These are phyloP conservation scores for Russula olivacea DNA, from an alignment of 768 basidiomycete genomes.

Conservation along the genomic window DNA sequence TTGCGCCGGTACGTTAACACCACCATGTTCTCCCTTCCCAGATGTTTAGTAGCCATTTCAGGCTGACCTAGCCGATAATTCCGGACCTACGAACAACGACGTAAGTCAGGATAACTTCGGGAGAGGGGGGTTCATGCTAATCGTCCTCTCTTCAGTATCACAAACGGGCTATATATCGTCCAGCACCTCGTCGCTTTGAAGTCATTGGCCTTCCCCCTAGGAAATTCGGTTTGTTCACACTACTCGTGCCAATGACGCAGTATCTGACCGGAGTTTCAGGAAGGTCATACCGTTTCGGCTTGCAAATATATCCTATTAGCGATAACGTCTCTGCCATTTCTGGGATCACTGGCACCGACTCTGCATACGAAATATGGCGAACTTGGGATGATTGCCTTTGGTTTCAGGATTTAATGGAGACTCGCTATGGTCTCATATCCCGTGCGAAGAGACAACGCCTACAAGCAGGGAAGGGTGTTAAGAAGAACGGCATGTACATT, in stretches of 20 bases:
- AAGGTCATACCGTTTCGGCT: conserved; percentile 25
- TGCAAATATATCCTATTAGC: conserved; percentile 27
- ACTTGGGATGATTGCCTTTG: conserved; percentile 79
- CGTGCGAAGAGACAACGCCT: conserved; percentile 64
- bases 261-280: conserved; percentile 20
- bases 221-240: conserved; percentile 25
- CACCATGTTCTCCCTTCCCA: background rate
- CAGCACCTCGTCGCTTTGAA: conserved; percentile 17
- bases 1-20: conserved; percentile 19
- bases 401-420: conserved; percentile 66
- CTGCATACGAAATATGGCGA: conserved; percentile 70
- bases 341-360: conserved; percentile 28
- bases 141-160: conserved; percentile 27
- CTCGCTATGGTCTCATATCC: conserved; percentile 56
- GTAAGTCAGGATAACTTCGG: conserved; percentile 5
- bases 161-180: conserved; percentile 21
- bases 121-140: too few relatives aligned
- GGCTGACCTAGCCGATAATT: background rate
- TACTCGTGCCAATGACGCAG: background rate
- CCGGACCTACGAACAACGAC: conserved; percentile 6
- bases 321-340: conserved; percentile 25
- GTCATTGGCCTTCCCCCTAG: conserved; percentile 16
- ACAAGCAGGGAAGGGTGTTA: conserved; percentile 66
- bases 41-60: background rate
- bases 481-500: conserved; percentile 62